Evolutionary conservation across 2,329 filamentous ascomycete species (phyloP).

Genomic region (Periconia macrospinosa): DNA sequence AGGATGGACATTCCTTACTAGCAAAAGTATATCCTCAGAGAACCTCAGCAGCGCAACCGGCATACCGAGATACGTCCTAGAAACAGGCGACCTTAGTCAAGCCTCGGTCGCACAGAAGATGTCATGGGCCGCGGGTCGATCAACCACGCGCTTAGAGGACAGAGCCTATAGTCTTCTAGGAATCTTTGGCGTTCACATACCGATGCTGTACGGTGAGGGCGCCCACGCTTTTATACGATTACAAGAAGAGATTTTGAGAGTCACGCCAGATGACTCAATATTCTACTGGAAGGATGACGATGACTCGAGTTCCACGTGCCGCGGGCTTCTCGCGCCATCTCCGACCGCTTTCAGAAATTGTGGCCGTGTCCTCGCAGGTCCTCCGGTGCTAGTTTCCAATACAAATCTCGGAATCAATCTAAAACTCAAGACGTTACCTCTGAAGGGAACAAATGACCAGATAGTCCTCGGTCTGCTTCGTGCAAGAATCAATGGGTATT

Average conservation of each 20-base stretch:
- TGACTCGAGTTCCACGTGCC: background rate
- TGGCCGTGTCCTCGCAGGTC: background rate
- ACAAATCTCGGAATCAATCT: background rate
- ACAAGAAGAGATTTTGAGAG: conserved; percentile 13
- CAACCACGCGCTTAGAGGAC: conserved; percentile 24
- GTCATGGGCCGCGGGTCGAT: conserved; percentile 20
- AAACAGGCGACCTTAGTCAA: background rate
- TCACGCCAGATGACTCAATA: conserved; percentile 1
- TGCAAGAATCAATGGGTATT: background rate
- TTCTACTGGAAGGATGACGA: conserved; percentile 3
- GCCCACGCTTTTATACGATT: conserved; percentile 9
- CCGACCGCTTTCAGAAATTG: background rate
- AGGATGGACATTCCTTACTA: conserved; percentile 1
- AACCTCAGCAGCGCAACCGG: background rate
- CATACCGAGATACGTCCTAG: background rate
- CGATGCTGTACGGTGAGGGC: conserved; percentile 21
- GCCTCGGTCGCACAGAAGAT: conserved; percentile 12
- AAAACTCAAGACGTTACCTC: background rate
- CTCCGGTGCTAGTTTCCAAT: background rate
- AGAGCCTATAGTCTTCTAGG: conserved; percentile 25
- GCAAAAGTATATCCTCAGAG: background rate
- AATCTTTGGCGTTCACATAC: conserved; percentile 20
- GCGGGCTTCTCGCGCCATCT: background rate
- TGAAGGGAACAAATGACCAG: background rate
- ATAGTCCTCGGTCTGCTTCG: background rate